A percentile compares a stretch with the other conserved stretches of the same genome.
Conservation (phyloP, 331 rosid species). For the Dryas integrifolia region DNA sequence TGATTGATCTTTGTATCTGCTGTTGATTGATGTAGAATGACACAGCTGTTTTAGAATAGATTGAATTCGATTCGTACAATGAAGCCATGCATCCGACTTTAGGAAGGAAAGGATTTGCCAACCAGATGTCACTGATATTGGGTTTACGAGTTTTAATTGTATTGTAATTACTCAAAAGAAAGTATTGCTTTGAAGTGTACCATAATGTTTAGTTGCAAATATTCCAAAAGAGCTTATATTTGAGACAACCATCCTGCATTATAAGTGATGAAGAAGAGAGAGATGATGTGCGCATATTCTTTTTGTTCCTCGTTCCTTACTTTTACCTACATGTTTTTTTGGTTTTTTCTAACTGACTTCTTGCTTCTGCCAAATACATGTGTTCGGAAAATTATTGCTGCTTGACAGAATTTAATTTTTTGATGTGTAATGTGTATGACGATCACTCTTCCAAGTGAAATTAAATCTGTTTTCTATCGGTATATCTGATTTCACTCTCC, state of each 20-base stretch:
- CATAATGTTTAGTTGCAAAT: slow-evolving; percentile 13
- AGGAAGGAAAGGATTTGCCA: too few relatives aligned
- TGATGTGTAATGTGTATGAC: background rate
- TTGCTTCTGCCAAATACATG: background rate
- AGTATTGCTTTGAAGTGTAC: slow-evolving; percentile 18
- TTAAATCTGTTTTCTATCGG: too few relatives aligned
- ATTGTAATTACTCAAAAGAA: slow-evolving; percentile 12
- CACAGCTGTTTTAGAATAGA: slow-evolving; percentile 3
- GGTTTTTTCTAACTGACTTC: too few relatives aligned
- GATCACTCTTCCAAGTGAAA: background rate
- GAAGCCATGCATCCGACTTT: background rate
- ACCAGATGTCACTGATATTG: background rate
- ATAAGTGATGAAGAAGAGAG: slow-evolving; percentile 4
- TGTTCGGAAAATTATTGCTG: background rate
- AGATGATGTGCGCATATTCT: background rate
- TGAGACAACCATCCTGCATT: background rate
- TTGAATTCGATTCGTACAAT: background rate
- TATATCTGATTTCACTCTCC: too few relatives aligned
- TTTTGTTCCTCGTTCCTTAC: background rate
- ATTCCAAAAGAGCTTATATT: background rate
- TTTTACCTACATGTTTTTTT: background rate
- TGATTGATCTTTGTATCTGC: slow-evolving; percentile 13
- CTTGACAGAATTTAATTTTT: background rate
- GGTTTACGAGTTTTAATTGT: slow-evolving; percentile 9
- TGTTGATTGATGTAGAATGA: slow-evolving; percentile 14